Conservation (phyloP, 176 grass and related monocot genomes). For the Phoenix dactylifera region DNA sequence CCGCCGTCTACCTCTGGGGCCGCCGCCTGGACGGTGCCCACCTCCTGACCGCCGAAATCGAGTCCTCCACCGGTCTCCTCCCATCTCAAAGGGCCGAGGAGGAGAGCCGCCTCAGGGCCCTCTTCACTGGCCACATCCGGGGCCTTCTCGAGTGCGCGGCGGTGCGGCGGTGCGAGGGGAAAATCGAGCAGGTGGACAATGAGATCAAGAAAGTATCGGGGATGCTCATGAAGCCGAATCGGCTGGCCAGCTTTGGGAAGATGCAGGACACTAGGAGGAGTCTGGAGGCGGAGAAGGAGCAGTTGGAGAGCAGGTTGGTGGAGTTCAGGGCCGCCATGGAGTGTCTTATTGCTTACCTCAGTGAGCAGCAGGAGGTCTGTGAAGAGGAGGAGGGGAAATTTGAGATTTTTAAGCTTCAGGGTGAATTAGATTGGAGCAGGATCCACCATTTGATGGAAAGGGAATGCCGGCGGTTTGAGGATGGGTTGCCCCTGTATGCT, state of each 20-base stretch:
- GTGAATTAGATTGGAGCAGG: constrained; percentile 40
- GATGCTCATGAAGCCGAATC: constrained; percentile 6
- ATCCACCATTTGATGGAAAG: constrained; percentile 54
- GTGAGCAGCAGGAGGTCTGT: background rate
- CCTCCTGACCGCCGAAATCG: constrained; percentile 28
- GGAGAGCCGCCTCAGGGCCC: constrained; percentile 26
- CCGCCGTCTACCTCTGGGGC: constrained; percentile 50
- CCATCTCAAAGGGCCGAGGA: constrained; percentile 12
- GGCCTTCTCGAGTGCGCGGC: constrained; percentile 33
- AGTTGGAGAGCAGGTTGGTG: constrained; percentile 33
- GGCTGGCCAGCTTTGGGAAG: constrained; percentile 14
- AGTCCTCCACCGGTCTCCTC: constrained; percentile 3
- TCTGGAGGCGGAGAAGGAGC: constrained; percentile 37
- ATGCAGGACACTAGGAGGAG: constrained; percentile 28
- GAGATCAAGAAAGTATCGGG: constrained; percentile 26
- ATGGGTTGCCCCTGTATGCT: constrained; percentile 69
- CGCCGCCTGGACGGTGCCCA: constrained; percentile 62
- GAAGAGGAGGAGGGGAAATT: constrained; percentile 15
- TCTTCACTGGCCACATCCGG: constrained; percentile 43
- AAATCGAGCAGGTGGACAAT: constrained; percentile 10
- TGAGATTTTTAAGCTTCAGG: constrained; percentile 32
- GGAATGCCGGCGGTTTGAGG: constrained; percentile 72
- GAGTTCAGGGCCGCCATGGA: constrained; percentile 58
- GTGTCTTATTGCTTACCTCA: constrained; percentile 25
- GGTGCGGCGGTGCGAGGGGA: constrained; percentile 18